Conservation (phyloP, 2,329 filamentous ascomycete species). For the Cercospora berteroae region DNA sequence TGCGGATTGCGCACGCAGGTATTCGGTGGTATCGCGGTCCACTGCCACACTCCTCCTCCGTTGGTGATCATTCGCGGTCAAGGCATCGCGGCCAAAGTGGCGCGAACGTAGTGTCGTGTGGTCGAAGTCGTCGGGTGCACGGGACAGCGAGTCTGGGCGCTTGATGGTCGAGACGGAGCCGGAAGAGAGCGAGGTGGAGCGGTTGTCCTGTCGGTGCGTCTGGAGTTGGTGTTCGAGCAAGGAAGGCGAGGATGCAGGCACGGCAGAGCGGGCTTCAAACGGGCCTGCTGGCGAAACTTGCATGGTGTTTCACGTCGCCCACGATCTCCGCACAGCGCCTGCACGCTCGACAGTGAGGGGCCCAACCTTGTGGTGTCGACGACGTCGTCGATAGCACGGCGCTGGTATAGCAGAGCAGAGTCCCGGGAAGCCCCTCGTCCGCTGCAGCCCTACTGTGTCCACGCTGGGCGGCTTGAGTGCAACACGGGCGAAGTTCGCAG, state of each 20-base stretch:
- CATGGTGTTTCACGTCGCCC: conserved; percentile 18
- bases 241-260: conserved; percentile 9
- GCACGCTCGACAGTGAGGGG: not conserved
- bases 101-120: not conserved
- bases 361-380: not conserved
- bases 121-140: conserved; percentile 22
- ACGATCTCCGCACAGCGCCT: not conserved
- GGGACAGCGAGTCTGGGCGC: conserved; percentile 40
- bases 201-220: conserved; percentile 30
- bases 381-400: not conserved
- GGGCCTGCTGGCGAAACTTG: conserved; percentile 19
- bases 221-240: conserved; percentile 16
- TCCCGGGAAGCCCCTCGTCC: not conserved
- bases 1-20: not conserved
- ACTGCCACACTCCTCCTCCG: conserved; percentile 45
- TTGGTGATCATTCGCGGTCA: conserved; percentile 23
- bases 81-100: conserved; percentile 28
- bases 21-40: conserved; percentile 32
- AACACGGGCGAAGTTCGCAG: conserved; percentile 5
- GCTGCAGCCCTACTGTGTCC: conserved; percentile 16
- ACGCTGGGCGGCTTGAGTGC: not conserved
- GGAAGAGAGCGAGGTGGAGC: conserved; percentile 46
- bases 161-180: conserved; percentile 44
- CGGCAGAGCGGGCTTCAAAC: conserved; percentile 16
- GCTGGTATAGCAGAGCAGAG: conserved; percentile 4